phyloP scores from a whole-genome alignment of 768 basidiomycete species.

The Kwoniella heveanensis region DNA sequence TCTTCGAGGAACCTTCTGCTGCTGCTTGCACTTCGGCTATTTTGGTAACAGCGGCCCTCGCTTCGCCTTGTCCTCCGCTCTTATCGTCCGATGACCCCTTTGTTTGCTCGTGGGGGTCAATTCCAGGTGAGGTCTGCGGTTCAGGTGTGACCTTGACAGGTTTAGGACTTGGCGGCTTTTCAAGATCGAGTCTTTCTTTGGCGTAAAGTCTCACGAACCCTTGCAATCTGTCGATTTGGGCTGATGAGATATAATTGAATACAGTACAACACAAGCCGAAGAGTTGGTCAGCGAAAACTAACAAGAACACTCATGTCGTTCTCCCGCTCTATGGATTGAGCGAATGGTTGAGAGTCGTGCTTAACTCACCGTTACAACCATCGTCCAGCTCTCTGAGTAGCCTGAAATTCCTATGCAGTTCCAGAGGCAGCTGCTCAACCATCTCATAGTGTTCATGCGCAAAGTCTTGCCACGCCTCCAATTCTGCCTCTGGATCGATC shows the following conservation, averaged over 20 bases:
- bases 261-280: neutral
- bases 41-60: too few species aligned
- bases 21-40: too few species aligned
- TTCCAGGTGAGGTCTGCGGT: neutral
- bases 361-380: constrained; percentile 44
- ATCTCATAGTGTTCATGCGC: constrained; percentile 53
- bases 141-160: neutral
- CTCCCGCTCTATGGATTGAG: too few species aligned
- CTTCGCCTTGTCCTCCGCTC: too few species aligned
- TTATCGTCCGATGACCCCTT: too few species aligned
- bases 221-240: constrained; percentile 44
- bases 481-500: constrained; percentile 31
- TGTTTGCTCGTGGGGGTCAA: neutral
- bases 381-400: constrained; percentile 55
- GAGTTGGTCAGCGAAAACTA: too few species aligned
- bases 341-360: neutral
- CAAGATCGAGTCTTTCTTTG: constrained; percentile 10
- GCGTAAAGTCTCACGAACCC: constrained; percentile 40
- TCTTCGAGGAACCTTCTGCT: too few species aligned
- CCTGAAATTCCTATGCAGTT: constrained; percentile 55
- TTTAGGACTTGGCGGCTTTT: too few species aligned
- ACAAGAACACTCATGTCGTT: too few species aligned
- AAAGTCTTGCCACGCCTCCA: constrained; percentile 52
- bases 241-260: constrained; percentile 10
- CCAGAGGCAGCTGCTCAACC: constrained; percentile 56